A percentile compares a stretch with the other conserved stretches of the same genome.
These are phyloP conservation scores for Myochromella boudieri DNA, from an alignment of 768 basidiomycete genomes.

Conservation along the genomic window DNA sequence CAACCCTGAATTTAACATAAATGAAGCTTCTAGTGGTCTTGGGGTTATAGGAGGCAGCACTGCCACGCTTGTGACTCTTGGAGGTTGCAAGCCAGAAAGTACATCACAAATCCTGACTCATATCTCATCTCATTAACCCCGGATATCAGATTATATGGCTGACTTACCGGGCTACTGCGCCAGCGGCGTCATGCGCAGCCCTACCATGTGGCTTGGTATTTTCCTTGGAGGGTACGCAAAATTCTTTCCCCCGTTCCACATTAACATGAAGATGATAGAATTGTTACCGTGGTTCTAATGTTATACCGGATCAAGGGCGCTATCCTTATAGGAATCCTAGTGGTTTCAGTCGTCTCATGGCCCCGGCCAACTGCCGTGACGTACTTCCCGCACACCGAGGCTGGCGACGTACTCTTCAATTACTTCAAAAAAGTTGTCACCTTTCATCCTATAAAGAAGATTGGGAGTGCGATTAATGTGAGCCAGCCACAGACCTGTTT, in stretches of 20 bases:
- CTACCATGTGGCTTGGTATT: constrained; percentile 88
- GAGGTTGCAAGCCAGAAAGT: constrained; percentile 67
- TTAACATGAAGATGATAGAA: constrained; percentile 33
- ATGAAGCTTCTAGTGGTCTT: constrained; percentile 61
- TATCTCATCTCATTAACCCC: background rate
- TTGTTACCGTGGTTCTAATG: constrained; percentile 79
- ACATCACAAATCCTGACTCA: background rate
- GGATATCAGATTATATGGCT: constrained; percentile 28
- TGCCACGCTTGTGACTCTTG: constrained; percentile 69
- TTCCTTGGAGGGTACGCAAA: constrained; percentile 72
- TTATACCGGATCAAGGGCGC: constrained; percentile 84
- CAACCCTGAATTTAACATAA: background rate
- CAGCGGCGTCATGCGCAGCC: constrained; percentile 62
- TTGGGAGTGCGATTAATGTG: constrained; percentile 72
- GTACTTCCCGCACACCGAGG: constrained; percentile 70
- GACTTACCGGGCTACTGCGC: constrained; percentile 61
- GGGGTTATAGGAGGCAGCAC: constrained; percentile 75
- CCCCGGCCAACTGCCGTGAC: constrained; percentile 81
- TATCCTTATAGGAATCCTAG: constrained; percentile 79
- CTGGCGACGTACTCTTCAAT: constrained; percentile 73
- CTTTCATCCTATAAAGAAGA: constrained; percentile 60
- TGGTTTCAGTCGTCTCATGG: constrained; percentile 88
- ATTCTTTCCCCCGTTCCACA: background rate
- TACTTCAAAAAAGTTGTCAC: constrained; percentile 86
- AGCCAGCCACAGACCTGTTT: constrained; percentile 21